Evolutionary conservation across 768 basidiomycete genomes (phyloP).

Genomic region (Rubroboletus satanas): DNA sequence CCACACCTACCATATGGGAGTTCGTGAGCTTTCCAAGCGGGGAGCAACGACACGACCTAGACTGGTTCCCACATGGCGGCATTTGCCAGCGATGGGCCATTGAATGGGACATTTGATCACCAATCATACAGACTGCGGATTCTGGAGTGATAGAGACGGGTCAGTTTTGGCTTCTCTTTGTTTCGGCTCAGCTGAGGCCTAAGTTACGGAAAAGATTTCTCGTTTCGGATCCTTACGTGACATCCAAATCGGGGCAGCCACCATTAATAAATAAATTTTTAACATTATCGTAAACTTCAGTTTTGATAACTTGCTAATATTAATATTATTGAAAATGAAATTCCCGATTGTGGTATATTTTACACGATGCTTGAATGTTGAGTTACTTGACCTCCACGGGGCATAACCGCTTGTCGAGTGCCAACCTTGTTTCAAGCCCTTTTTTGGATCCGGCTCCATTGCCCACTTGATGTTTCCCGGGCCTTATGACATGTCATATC

Average conservation of each 20-base stretch:
- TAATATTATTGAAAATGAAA: neutral
- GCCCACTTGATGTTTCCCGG: neutral
- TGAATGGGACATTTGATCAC: neutral
- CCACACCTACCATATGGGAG: no score
- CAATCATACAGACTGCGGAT: no score
- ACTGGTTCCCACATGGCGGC: neutral
- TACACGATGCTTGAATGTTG: neutral
- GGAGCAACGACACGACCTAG: neutral
- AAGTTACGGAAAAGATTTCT: neutral
- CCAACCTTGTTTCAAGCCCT: neutral
- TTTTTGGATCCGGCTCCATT: neutral
- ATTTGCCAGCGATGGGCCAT: neutral
- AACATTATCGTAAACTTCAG: neutral
- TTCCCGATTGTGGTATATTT: neutral
- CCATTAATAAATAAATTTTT: neutral
- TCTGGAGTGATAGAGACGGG: no score
- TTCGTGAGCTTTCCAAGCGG: no score
- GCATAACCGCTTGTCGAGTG: neutral
- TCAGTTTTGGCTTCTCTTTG: no score
- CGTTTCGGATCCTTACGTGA: neutral
- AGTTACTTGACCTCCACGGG: neutral
- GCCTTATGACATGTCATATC: constrained; percentile 1
- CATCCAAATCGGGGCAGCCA: neutral
- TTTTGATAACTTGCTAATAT: no score
- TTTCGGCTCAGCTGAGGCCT: neutral